phyloP scores from a whole-genome alignment of 179 eudicot species.

The Actinidia polygama region DNA sequence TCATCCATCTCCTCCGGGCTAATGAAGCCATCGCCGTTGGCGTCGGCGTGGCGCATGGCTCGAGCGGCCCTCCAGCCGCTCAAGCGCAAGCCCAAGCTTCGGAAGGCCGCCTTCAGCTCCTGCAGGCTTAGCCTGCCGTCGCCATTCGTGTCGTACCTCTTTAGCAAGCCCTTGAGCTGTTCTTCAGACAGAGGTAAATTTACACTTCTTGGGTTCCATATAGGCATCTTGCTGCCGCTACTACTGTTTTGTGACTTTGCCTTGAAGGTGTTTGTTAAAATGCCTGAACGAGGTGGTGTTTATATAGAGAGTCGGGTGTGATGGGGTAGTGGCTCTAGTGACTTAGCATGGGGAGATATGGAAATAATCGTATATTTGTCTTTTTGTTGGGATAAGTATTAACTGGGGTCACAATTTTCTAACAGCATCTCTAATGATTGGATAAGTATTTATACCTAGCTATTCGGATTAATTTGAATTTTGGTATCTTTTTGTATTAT shows the following conservation, averaged over 20 bases:
- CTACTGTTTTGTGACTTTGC: neutral
- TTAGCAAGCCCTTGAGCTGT: slow-evolving; percentile 2
- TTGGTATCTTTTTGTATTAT: too few relatives aligned
- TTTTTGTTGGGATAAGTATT: too few relatives aligned
- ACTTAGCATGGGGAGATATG: too few relatives aligned
- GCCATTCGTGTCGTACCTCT: slow-evolving; percentile 22
- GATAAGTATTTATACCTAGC: too few relatives aligned
- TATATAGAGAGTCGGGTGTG: neutral
- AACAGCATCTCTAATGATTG: too few relatives aligned
- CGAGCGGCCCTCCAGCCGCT: slow-evolving; percentile 13
- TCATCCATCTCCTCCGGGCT: slow-evolving; percentile 18
- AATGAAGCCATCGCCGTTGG: slow-evolving; percentile 28
- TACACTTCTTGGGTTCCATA: neutral
- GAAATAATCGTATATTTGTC: too few relatives aligned
- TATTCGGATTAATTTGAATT: too few relatives aligned
- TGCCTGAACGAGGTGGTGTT: neutral
- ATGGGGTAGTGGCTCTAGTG: too few relatives aligned
- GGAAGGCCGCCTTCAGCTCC: slow-evolving; percentile 24
- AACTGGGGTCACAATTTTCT: too few relatives aligned
- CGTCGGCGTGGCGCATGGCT: slow-evolving; percentile 23
- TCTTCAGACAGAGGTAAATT: neutral
- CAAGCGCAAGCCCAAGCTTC: slow-evolving; percentile 8
- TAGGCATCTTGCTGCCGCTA: neutral
- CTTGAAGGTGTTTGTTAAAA: neutral
- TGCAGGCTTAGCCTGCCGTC: slow-evolving; percentile 18